Percentiles rank a stretch among this genome's conserved stretches.
Conservation (phyloP, 345 rosid genomes). For the Hibiscus mutabilis region DNA sequence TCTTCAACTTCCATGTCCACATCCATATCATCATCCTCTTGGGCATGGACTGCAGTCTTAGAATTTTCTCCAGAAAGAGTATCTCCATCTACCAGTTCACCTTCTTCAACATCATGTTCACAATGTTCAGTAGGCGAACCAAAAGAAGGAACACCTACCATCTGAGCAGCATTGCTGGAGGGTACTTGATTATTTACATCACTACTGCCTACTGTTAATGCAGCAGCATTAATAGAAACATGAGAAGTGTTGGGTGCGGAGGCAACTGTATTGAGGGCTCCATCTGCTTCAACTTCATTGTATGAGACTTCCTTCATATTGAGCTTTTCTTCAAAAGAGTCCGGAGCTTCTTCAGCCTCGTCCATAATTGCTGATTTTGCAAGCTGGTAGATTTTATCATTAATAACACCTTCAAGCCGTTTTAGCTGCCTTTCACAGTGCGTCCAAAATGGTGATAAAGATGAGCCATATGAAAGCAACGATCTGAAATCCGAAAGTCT, state of each 20-base stretch:
- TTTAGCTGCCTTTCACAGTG: slow-evolving; percentile 73
- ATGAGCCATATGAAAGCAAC: slow-evolving; percentile 41
- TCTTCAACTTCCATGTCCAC: slow-evolving; percentile 98
- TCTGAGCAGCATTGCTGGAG: slow-evolving; percentile 17
- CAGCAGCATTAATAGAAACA: slow-evolving; percentile 19
- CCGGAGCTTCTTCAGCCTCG: slow-evolving; percentile 23
- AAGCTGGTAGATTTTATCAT: slow-evolving; percentile 58
- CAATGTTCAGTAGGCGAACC: slow-evolving; percentile 30
- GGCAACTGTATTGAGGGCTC: slow-evolving; percentile 13
- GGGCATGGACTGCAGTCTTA: slow-evolving; percentile 24
- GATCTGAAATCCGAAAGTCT: slow-evolving; percentile 79
- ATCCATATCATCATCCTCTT: slow-evolving; percentile 87
- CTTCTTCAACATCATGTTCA: slow-evolving; percentile 21
- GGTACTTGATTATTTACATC: slow-evolving; percentile 13
- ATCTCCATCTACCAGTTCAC: slow-evolving; percentile 26
- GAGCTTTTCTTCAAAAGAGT: slow-evolving; percentile 26
- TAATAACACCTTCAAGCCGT: slow-evolving; percentile 53
- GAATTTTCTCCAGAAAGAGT: slow-evolving; percentile 23
- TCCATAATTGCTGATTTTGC: slow-evolving; percentile 35
- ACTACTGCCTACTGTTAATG: not conserved
- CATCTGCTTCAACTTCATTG: slow-evolving; percentile 30
- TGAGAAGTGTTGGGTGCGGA: slow-evolving; percentile 24
- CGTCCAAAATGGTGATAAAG: slow-evolving; percentile 71
- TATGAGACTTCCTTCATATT: slow-evolving; percentile 1
- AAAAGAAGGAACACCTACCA: slow-evolving; percentile 14